Percentiles rank a stretch among this genome's conserved stretches.
phyloP scores from a whole-genome alignment of 768 basidiomycete species.

The Cystofilobasidium macerans region DNA sequence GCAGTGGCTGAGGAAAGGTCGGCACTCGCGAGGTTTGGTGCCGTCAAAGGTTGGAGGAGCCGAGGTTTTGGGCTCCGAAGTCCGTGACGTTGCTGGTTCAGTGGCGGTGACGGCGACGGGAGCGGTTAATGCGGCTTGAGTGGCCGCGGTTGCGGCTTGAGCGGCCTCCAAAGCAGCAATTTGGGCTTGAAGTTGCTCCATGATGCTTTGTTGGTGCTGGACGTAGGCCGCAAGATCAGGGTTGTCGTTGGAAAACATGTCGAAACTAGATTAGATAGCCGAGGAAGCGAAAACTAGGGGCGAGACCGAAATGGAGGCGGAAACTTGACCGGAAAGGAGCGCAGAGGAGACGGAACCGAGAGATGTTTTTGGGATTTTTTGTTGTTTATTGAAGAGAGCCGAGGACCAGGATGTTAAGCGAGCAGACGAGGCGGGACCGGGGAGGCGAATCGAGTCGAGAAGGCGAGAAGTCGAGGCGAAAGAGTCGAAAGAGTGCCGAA shows the following conservation, averaged over 20 bases:
- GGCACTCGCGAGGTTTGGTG: not conserved
- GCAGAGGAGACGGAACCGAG: too few relatives aligned
- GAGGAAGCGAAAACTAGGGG: not conserved
- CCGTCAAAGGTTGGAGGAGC: not conserved
- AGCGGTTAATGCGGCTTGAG: not conserved
- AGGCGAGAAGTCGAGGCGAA: too few relatives aligned
- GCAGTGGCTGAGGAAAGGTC: not conserved
- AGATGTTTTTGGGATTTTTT: too few relatives aligned
- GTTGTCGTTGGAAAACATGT: not conserved
- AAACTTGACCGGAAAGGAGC: too few relatives aligned
- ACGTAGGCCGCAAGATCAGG: not conserved
- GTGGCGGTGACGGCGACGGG: not conserved
- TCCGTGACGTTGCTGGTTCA: not conserved
- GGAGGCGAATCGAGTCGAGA: too few relatives aligned
- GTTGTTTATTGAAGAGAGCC: too few relatives aligned
- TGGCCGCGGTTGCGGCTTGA: not conserved
- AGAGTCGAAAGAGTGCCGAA: too few relatives aligned
- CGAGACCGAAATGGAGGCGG: not conserved
- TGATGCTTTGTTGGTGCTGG: not conserved
- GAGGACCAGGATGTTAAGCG: too few relatives aligned
- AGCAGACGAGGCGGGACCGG: too few relatives aligned
- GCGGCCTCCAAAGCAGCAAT: not conserved
- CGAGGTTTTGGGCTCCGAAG: not conserved
- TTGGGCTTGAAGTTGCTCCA: not conserved
- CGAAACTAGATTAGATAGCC: not conserved